A percentile compares a stretch with the other conserved stretches of the same genome.
phyloP scores from a whole-genome alignment of 768 basidiomycete species.

The Termitomyces sp. region DNA sequence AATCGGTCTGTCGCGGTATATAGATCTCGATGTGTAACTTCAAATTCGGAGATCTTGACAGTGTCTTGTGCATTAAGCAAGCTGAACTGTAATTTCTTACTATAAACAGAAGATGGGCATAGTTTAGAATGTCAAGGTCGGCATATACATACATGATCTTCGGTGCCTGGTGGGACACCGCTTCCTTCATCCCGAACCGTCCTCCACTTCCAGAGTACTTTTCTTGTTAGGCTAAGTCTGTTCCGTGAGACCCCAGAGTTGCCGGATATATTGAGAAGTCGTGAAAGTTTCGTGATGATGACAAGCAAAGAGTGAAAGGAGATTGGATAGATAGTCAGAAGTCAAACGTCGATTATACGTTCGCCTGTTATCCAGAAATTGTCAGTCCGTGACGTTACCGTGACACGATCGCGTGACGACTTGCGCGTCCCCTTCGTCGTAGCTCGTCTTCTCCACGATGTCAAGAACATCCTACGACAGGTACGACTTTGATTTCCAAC shows the following conservation, averaged over 20 bases:
- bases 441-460: slow-evolving; percentile 46
- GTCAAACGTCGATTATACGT: not conserved
- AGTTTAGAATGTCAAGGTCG: not conserved
- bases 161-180: slow-evolving; percentile 63
- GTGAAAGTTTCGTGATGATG: not conserved
- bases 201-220: not conserved
- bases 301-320: not conserved
- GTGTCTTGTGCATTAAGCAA: slow-evolving; percentile 92
- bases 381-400: slow-evolving; percentile 21
- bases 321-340: not conserved
- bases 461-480: slow-evolving; percentile 93
- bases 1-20: slow-evolving; percentile 80
- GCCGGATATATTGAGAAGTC: not conserved
- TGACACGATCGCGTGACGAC: slow-evolving; percentile 39
- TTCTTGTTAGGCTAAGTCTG: not conserved
- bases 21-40: slow-evolving; percentile 88
- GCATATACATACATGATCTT: slow-evolving; percentile 7
- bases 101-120: slow-evolving; percentile 23
- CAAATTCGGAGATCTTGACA: slow-evolving; percentile 93
- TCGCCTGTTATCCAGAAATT: slow-evolving; percentile 10
- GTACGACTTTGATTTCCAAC: slow-evolving; percentile 25
- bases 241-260: no score
- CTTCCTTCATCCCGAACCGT: slow-evolving; percentile 61
- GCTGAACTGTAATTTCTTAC: slow-evolving; percentile 95
- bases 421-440: slow-evolving; percentile 47